Conservation (phyloP, 352 stramenopile species). For the Pythium sp. region DNA sequence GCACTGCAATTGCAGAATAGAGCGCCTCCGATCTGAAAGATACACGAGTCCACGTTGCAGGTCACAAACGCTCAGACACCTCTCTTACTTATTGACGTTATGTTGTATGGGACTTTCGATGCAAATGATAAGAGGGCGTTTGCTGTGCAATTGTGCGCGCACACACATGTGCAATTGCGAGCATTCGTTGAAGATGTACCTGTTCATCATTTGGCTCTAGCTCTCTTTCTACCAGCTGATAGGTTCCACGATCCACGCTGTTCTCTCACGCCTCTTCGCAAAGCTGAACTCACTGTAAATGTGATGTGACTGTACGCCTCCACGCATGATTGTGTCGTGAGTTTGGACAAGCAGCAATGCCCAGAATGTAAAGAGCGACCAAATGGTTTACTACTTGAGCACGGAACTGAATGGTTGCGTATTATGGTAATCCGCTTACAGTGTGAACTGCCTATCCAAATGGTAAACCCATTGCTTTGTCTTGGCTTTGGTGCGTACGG, state of each 20-base stretch:
- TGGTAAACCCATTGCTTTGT: neutral
- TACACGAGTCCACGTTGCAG: neutral
- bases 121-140: neutral
- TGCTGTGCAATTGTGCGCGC: neutral
- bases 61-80: neutral
- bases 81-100: neutral
- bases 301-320: neutral
- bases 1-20: neutral
- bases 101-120: neutral
- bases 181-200: neutral
- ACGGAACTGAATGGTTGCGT: neutral
- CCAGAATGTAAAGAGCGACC: neutral
- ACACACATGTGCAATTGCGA: neutral
- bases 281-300: neutral
- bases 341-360: neutral
- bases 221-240: conserved; percentile 1
- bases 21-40: neutral
- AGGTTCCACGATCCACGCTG: neutral
- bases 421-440: neutral
- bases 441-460: neutral
- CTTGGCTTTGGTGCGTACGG: neutral
- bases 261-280: neutral
- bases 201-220: neutral
- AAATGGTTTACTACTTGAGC: neutral
- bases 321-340: neutral